Evolutionary conservation across 768 basidiomycete species (phyloP), one percentile per base, ranked within the genome.

Genomic region (Nidularia pulvinata): DNA sequence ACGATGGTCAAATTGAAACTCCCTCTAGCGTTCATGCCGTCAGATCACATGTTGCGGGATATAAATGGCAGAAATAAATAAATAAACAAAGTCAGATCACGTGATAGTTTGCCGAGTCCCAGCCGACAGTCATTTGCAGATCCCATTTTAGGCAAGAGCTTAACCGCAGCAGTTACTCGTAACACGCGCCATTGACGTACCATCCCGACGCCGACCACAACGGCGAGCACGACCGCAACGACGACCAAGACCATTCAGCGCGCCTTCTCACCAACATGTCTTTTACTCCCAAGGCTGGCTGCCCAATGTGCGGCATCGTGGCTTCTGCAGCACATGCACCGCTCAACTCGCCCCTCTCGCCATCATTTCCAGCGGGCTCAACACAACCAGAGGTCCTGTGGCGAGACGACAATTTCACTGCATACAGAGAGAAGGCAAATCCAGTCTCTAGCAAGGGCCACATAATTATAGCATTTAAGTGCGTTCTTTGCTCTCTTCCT

Each of bases 391-490:
- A 90, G 55, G 73, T 89, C 48, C 74, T 91, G 7, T 90, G 87
- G 86, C 80, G 81, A 50, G 88, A 91, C 65, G 84, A 86, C 56
- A 88, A 89, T 68, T 86, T 91, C 56, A 90, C 89, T 14, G 81
- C 78, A 5, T 91, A 89, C 67, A 76, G 82, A 57, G 89, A 91
- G 70, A 84, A 76, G 63, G 78, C 74, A 14, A 78, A 88, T 57
- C 87, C 88, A 1, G 83, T 90, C 25, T 89, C 88, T n/a, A 82
- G 80, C 61, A 83, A 78, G 60, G 88, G 83, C 3, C 89, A 92
- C 65, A 68, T 91, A 44, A 77, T 90, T 54, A 72, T 89, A 53
- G 84, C 84, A 19, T 88, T 92, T 82, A 91, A 91, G 89, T 88
- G 3, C 44, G 14, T 44, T 22, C 3, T 43, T 48, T 37, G 25